These are phyloP conservation scores for Nakataea oryzae DNA, from an alignment of 2,329 filamentous ascomycete genomes.

Conservation along the genomic window DNA sequence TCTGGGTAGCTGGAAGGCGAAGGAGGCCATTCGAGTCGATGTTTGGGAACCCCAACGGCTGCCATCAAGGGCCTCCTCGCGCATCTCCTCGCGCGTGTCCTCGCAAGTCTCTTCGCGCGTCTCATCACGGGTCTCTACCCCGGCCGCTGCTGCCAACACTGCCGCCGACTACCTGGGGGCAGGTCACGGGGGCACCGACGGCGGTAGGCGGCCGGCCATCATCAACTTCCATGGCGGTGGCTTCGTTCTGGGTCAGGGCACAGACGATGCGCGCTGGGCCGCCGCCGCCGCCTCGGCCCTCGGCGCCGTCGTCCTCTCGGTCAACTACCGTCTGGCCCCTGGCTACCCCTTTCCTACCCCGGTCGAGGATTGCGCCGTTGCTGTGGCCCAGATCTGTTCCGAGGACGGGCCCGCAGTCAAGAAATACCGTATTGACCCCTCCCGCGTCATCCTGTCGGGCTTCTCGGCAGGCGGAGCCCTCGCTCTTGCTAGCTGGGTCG, in stretches of 20 bases:
- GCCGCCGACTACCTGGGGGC: background rate
- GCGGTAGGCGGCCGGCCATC: slow-evolving; percentile 32
- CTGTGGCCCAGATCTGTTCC: slow-evolving; percentile 42
- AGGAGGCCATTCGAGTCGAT: slow-evolving; percentile 13
- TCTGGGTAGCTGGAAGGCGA: slow-evolving; percentile 12
- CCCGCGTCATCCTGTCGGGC: slow-evolving; percentile 47
- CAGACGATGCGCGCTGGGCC: slow-evolving; percentile 53
- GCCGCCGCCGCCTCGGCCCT: slow-evolving; percentile 20
- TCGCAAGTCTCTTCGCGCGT: background rate
- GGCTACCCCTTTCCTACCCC: slow-evolving; percentile 53
- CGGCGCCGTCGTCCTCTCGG: slow-evolving; percentile 49
- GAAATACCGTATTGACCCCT: slow-evolving; percentile 42
- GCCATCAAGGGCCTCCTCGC: background rate
- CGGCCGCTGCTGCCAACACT: background rate
- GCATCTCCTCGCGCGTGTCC: background rate
- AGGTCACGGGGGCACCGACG: background rate
- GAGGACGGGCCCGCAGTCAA: slow-evolving; percentile 17
- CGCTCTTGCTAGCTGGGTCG: slow-evolving; percentile 33
- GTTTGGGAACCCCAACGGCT: slow-evolving; percentile 8
- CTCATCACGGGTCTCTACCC: background rate
- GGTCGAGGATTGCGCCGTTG: slow-evolving; percentile 55
- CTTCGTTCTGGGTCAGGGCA: slow-evolving; percentile 52
- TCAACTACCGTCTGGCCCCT: slow-evolving; percentile 60
- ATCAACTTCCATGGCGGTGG: slow-evolving; percentile 61
- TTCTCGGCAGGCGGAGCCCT: slow-evolving; percentile 54